Evolutionary conservation across 2,329 filamentous ascomycete species (phyloP).

Genomic region (Domatiomyces globalis): DNA sequence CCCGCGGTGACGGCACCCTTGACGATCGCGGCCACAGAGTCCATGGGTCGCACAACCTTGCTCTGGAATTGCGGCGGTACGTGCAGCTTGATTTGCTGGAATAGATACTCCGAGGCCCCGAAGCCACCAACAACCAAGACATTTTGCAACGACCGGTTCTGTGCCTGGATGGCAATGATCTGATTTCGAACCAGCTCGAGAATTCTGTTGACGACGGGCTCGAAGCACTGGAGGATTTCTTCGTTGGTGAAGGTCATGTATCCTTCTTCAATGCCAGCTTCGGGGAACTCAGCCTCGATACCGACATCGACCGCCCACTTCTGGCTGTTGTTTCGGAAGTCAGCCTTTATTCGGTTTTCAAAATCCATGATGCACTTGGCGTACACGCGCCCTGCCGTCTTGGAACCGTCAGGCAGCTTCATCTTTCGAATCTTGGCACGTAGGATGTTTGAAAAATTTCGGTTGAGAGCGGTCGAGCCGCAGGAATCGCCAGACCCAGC

Average conservation of each 20-base stretch:
- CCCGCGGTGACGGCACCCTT: constrained; percentile 96
- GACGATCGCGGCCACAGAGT: constrained; percentile 95
- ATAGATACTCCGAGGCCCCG: constrained; percentile 94
- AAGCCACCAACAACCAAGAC: constrained; percentile 96
- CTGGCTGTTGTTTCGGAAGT: constrained; percentile 97
- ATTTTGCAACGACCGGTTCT: constrained; percentile 87
- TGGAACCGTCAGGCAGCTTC: constrained; percentile 94
- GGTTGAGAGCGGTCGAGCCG: constrained; percentile 92
- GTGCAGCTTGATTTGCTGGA: constrained; percentile 98
- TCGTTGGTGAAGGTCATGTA: constrained; percentile 99
- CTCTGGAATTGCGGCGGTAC: constrained; percentile 96
- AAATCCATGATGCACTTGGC: constrained; percentile 99
- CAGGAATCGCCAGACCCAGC: constrained; percentile 95
- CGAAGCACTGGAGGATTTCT: constrained; percentile 96
- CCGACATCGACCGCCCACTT: constrained; percentile 99
- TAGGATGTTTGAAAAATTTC: constrained; percentile 96
- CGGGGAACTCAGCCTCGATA: constrained; percentile 94
- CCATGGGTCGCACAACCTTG: constrained; percentile 97
- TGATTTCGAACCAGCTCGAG: constrained; percentile 92
- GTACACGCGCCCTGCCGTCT: constrained; percentile 94
- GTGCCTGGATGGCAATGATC: constrained; percentile 96
- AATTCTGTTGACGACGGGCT: constrained; percentile 94
- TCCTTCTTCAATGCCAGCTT: constrained; percentile 94
- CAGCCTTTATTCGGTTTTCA: constrained; percentile 98
- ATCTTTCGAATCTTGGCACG: constrained; percentile 97